These are phyloP conservation scores for Aaosphaeria arxii DNA, from an alignment of 2,329 filamentous ascomycete genomes.

Conservation along the genomic window DNA sequence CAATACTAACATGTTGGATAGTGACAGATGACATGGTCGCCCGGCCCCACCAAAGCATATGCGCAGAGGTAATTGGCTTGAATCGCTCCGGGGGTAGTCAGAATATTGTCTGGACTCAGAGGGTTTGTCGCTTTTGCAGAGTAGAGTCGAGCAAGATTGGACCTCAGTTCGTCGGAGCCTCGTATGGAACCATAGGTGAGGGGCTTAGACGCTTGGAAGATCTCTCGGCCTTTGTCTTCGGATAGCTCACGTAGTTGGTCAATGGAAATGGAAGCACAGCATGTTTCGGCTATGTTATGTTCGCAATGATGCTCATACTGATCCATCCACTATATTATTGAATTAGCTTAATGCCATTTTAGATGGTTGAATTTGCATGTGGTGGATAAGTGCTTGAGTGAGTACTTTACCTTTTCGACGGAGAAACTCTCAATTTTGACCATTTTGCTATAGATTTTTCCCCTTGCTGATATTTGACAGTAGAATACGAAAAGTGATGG, in stretches of 20 bases:
- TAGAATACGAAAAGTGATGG: too few relatives aligned
- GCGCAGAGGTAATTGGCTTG: slow-evolving; percentile 79
- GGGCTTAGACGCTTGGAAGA: slow-evolving; percentile 52
- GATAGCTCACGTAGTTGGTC: slow-evolving; percentile 62
- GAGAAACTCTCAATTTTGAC: slow-evolving; percentile 61
- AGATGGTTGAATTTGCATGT: too few relatives aligned
- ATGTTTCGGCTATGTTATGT: slow-evolving; percentile 77
- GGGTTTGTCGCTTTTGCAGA: slow-evolving; percentile 51
- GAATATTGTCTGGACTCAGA: slow-evolving; percentile 59
- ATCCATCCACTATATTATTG: slow-evolving; percentile 54
- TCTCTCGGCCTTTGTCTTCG: slow-evolving; percentile 51
- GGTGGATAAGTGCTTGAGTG: neutral
- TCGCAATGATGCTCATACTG: slow-evolving; percentile 51
- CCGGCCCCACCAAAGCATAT: slow-evolving; percentile 67
- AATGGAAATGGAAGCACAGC: slow-evolving; percentile 70
- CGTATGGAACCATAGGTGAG: slow-evolving; percentile 73
- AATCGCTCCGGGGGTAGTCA: slow-evolving; percentile 79
- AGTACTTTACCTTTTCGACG: slow-evolving; percentile 63
- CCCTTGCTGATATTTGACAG: too few relatives aligned
- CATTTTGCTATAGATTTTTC: slow-evolving; percentile 39
- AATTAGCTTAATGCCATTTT: too few relatives aligned
- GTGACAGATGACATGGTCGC: slow-evolving; percentile 82
- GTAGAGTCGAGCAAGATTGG: slow-evolving; percentile 64
- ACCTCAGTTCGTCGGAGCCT: slow-evolving; percentile 62
- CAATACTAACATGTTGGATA: slow-evolving; percentile 67